Conservation (phyloP, 129 eudicot genomes). For the Tagetes erecta region DNA sequence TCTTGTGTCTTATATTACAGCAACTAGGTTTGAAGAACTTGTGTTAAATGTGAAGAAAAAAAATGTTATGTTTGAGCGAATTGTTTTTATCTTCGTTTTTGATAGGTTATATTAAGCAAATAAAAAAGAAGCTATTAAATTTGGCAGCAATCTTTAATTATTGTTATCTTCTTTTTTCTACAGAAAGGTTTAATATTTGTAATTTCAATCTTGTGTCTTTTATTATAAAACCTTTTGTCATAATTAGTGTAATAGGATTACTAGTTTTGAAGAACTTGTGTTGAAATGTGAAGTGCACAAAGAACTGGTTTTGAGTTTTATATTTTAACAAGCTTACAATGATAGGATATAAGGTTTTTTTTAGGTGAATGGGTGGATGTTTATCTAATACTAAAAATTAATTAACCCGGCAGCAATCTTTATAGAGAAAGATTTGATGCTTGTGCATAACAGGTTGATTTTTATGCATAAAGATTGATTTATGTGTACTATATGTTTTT, state of each 20-base stretch:
- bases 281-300: not conserved
- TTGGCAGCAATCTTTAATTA: too few species aligned
- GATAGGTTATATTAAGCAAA: too few species aligned
- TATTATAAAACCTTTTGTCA: not conserved
- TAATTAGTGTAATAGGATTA: not conserved
- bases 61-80: too few species aligned
- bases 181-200: not conserved
- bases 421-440: constrained; percentile 6
- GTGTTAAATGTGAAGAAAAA: too few species aligned
- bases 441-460: not conserved
- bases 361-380: not conserved
- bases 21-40: too few species aligned
- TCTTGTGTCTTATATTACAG: too few species aligned
- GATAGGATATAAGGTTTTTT: not conserved
- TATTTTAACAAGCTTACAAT: not conserved
- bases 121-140: too few species aligned
- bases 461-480: not conserved
- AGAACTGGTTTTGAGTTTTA: not conserved
- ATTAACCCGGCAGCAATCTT: not conserved
- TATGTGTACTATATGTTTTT: not conserved
- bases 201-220: not conserved
- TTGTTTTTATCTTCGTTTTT: too few species aligned
- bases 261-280: not conserved
- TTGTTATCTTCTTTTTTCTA: too few species aligned
- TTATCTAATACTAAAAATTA: not conserved